Conservation (phyloP, 2,329 filamentous ascomycete species). For the Colletotrichum echinochloae region DNA sequence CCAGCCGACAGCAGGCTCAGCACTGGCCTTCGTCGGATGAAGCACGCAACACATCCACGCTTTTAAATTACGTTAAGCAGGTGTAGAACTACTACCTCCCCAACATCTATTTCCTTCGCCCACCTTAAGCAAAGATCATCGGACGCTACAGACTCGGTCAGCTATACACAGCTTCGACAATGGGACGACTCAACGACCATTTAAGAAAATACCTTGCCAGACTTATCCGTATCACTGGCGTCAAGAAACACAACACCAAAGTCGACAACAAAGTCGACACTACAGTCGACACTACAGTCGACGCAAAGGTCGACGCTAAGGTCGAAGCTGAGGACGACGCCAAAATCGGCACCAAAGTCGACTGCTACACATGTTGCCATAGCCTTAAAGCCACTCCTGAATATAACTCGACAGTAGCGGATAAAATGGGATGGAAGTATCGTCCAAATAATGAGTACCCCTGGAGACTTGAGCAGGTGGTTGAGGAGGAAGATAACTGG, state of each 20-base stretch:
- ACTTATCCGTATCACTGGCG: conserved; percentile 4
- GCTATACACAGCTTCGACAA: conserved; percentile 6
- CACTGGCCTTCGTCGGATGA: no score
- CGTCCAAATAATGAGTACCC: conserved; percentile 36
- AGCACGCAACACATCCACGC: no score
- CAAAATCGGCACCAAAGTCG: no score
- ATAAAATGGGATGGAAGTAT: conserved; percentile 18
- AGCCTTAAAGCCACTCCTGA: not conserved
- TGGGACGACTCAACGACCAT: conserved; percentile 14
- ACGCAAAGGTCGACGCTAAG: not conserved
- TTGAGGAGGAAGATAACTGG: conserved; percentile 44
- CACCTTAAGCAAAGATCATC: not conserved
- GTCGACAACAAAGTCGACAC: conserved; percentile 1
- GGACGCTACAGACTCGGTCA: not conserved
- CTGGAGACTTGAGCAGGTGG: conserved; percentile 38
- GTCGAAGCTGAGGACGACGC: no score
- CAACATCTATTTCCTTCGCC: conserved; percentile 13
- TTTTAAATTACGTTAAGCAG: no score
- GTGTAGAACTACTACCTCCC: conserved; percentile 4
- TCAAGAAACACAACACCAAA: conserved; percentile 10
- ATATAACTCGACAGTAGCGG: not conserved
- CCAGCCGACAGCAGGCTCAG: no score
- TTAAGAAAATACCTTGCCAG: conserved; percentile 3
- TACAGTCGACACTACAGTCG: no score
- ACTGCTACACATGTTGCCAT: conserved; percentile 1